Base-by-base conservation (phyloP, 305 asterid species). In the Fraxinus dipetala region DNA sequence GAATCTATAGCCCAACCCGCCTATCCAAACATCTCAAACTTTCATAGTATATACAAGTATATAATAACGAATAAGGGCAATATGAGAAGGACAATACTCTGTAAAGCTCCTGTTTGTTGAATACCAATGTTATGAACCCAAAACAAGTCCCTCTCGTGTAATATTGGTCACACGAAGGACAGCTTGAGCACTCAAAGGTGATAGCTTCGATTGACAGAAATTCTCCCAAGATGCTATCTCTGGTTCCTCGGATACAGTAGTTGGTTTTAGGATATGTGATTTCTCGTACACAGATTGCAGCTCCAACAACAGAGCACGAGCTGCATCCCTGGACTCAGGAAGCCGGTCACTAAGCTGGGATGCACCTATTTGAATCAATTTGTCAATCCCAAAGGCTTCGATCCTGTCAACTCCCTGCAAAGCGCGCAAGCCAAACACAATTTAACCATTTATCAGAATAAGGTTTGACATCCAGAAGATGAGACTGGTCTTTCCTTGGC, bases 251-350 rank as follows among this genome's bases (percentile, higher is more conserved):
- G 88, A 31, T 56, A 45, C 87, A 24, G 18, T 84, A 73, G 82
- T 35, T 56, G 86, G 83, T 77, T 80, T 85, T 38, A 79, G 83
- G 80, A 80, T 78, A 45, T 70, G 85, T 34, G 89, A 78, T 85
- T 91, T 92, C 83, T 91, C 92, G 16, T 90, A 92, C 11, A 86
- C 88, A 63, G 90, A 85, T 81, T 89, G 94, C 83, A 95, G 84
- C 87, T 95, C 95, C 88, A 95, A 75, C 86, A 95, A 65, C 77
- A 95, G 87, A 63, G 89, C 61, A 74, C 98, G 96, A 35, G 98
- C 98, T 13, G 98, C 97, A 84, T 95, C 98, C 86, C 98, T 90
- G 2, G 98, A 95, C 87, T 90, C 97, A 0, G 98, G 98, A 82
- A 95, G 98, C 88, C 90, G 90, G 86, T 91, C 98, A 61, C 92